Evolutionary conservation across 164 flowering plant species (phyloP), one percentile per base, ranked within the genome.

Genomic region (Pachysandra terminalis): DNA sequence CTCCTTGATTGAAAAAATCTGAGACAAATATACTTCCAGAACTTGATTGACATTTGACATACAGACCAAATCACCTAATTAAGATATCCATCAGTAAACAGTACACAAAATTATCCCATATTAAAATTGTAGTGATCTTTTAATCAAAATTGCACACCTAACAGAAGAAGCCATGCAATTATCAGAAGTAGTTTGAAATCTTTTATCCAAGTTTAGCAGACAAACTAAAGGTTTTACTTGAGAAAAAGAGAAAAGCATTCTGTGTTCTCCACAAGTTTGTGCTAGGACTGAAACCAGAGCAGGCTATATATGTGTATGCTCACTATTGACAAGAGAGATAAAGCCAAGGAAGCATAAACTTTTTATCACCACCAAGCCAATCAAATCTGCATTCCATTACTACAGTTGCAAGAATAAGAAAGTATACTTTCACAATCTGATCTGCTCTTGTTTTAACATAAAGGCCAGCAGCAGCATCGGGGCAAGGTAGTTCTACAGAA

Each of bases 401-500:
- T 26, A 19, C 17, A 58, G 66, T 21, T 63, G 27, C 54, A 71
- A 68, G 72, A 53, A 63, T 40, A 69, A 74, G 68, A 74, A 73
- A 27, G 49, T 48, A 65, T 89, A 95, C 98, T 81, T 89, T 91
- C 66, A 95, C 96, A 71, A 89, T 84, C 75, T 91, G 84, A 75
- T 77, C 85, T 64, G 74, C 68, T 66, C 96, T 79, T 59, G 96
- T 89, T 81, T 75, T 85, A 21, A 95, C 82, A 75, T 90, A 87
- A 56, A 95, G 96, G 61, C 98, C 97, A 67, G 97, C 96, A 65
- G 86, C 81, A 76, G 65, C 81, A 81, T 90, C 97, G 66, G 93
- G 97, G 80, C 96, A 87, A 67, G 90, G 78, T 75, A 88, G 56
- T 84, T 89, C 85, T 68, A 68, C 78, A 66, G 71, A 82, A 76